Evolutionary conservation across 768 basidiomycete genomes (phyloP).

Genomic region (Hypsizygus marmoreus): DNA sequence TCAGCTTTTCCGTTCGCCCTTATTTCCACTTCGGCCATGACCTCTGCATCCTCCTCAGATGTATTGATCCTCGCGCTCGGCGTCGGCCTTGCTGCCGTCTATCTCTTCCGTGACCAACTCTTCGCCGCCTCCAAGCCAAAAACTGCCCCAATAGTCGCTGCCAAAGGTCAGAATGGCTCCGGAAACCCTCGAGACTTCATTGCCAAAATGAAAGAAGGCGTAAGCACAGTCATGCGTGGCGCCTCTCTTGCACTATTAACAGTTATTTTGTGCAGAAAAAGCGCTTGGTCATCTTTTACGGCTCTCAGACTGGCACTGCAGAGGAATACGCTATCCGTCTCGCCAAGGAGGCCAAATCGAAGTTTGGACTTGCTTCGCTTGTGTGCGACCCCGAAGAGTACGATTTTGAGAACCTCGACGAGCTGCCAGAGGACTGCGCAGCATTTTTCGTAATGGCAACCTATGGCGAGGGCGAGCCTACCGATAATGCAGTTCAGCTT

Average conservation of each 20-base stretch:
- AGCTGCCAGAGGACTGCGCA: slow-evolving; percentile 82
- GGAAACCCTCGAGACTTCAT: slow-evolving; percentile 95
- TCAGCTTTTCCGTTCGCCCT: slow-evolving; percentile 38
- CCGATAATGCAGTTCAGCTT: slow-evolving; percentile 94
- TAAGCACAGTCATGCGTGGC: slow-evolving; percentile 42
- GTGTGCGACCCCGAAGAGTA: slow-evolving; percentile 99
- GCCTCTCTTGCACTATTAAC: slow-evolving; percentile 4
- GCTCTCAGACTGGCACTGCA: slow-evolving; percentile 97
- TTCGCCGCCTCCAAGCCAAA: slow-evolving; percentile 71
- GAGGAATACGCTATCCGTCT: slow-evolving; percentile 98
- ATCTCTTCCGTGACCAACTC: slow-evolving; percentile 83
- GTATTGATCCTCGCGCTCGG: slow-evolving; percentile 72
- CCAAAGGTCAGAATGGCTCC: slow-evolving; percentile 61
- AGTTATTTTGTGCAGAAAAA: slow-evolving; percentile 69
- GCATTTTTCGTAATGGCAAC: slow-evolving; percentile 97
- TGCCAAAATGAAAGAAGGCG: slow-evolving; percentile 90
- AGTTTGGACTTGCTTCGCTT: slow-evolving; percentile 92
- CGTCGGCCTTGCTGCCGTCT: slow-evolving; percentile 72
- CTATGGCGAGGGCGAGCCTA: slow-evolving; percentile 98
- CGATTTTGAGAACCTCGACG: slow-evolving; percentile 95
- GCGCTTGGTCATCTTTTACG: slow-evolving; percentile 95
- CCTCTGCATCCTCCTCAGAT: slow-evolving; percentile 69
- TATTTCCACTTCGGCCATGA: slow-evolving; percentile 44
- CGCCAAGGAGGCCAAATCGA: slow-evolving; percentile 96
- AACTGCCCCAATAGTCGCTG: slow-evolving; percentile 41